These are phyloP conservation scores for Chrysanthemum lavandulifolium DNA, from an alignment of 129 eudicot genomes.

Conservation along the genomic window DNA sequence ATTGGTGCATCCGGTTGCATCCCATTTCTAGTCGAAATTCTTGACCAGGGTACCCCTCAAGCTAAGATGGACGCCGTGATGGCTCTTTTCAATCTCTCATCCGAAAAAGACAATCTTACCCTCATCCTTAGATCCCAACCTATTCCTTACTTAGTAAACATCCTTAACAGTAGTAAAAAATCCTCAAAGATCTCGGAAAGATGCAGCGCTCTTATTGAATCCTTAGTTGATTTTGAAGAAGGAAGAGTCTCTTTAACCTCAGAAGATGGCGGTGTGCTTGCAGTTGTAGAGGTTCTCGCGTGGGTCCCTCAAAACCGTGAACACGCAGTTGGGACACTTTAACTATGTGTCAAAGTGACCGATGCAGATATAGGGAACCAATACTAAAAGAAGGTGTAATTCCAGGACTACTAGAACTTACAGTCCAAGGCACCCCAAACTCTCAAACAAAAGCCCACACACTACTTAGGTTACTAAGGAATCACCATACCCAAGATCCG, in stretches of 20 bases:
- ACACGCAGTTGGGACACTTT: conserved; percentile 90
- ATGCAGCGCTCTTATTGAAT: conserved; percentile 71
- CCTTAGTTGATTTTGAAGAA: conserved; percentile 61
- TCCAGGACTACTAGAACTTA: conserved; percentile 92
- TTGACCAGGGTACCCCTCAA: conserved; percentile 57
- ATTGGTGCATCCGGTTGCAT: conserved; percentile 73
- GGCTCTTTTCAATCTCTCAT: conserved; percentile 92
- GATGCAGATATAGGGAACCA: conserved; percentile 76
- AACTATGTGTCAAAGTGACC: conserved; percentile 68
- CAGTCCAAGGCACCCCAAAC: conserved; percentile 80
- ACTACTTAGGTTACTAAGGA: conserved; percentile 70
- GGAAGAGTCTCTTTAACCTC: conserved; percentile 59
- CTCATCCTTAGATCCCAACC: conserved; percentile 64
- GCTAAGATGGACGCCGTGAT: conserved; percentile 74
- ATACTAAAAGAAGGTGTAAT: conserved; percentile 93
- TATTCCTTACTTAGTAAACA: conserved; percentile 49
- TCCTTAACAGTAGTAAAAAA: conserved; percentile 69
- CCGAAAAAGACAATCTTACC: conserved; percentile 53
- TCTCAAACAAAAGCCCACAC: conserved; percentile 73
- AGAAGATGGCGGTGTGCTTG: conserved; percentile 86
- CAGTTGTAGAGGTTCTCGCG: conserved; percentile 78
- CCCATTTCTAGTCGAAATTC: conserved; percentile 66
- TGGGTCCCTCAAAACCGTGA: conserved; percentile 88
- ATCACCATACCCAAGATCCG: conserved; percentile 76
- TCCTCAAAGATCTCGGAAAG: conserved; percentile 75